These are phyloP conservation scores for Lecanoromycetidae sp. DNA, from an alignment of 2,329 filamentous ascomycete species.

Conservation along the genomic window DNA sequence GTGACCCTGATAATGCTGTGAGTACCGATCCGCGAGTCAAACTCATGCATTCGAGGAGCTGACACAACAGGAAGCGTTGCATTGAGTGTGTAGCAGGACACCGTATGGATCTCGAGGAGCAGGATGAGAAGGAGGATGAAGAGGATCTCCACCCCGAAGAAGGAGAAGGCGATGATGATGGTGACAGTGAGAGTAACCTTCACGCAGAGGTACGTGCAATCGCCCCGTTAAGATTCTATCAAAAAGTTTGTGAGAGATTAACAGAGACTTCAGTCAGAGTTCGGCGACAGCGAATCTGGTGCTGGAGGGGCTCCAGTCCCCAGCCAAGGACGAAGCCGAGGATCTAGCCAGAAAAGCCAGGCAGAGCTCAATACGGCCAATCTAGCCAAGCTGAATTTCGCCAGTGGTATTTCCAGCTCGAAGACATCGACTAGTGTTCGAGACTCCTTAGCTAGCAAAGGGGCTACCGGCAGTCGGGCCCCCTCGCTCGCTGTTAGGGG, in stretches of 20 bases:
- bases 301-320: not conserved
- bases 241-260: not conserved
- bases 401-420: not conserved
- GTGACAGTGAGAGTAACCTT: not conserved
- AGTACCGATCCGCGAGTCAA: slow-evolving; percentile 16
- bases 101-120: not conserved
- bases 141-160: too few relatives aligned
- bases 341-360: too few relatives aligned
- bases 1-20: slow-evolving; percentile 35
- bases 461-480: not conserved
- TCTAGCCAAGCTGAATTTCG: not conserved
- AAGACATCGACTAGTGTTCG: not conserved
- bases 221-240: not conserved
- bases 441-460: not conserved
- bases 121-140: not conserved
- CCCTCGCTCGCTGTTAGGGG: not conserved
- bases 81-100: not conserved
- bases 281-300: not conserved
- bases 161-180: not conserved
- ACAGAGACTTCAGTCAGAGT: not conserved
- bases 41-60: slow-evolving; percentile 15
- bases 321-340: too few relatives aligned
- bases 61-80: not conserved
- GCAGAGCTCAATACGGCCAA: not conserved
- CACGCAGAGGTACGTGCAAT: not conserved